Evolutionary conservation across 179 eudicot genomes (phyloP).

Genomic region (Spergularia azorica): DNA sequence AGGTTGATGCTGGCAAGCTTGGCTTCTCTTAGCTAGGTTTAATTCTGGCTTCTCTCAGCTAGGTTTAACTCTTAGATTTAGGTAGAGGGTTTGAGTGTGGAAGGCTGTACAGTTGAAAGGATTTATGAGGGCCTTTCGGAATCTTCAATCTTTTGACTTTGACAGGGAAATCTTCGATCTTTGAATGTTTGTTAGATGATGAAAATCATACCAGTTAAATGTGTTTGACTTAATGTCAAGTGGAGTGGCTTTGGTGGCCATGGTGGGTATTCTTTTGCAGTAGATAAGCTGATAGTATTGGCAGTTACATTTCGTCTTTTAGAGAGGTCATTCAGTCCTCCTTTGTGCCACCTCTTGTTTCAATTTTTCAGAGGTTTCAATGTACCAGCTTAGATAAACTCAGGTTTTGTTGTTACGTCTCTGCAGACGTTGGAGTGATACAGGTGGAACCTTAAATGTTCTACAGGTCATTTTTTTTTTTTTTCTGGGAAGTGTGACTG

Average conservation of each 20-base stretch:
- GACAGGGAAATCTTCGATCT: neutral
- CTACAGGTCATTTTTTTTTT: too few relatives aligned
- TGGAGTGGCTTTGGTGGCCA: neutral
- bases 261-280: neutral
- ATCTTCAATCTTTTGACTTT: neutral
- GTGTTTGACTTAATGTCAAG: neutral
- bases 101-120: neutral
- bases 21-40: neutral
- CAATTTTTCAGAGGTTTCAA: neutral
- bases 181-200: neutral
- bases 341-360: neutral
- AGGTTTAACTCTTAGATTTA: neutral
- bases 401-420: too few relatives aligned
- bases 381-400: neutral
- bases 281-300: neutral
- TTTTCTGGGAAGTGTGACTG: too few relatives aligned
- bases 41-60: neutral
- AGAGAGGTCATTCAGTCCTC: neutral
- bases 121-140: neutral
- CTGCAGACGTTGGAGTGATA: too few relatives aligned
- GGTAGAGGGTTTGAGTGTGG: neutral
- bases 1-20: neutral
- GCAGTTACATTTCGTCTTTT: neutral
- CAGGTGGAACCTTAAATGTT: too few relatives aligned
- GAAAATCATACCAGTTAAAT: neutral